Evolutionary conservation across 1,284 basidiomycete species (phyloP), one percentile per base, ranked within the genome.

Genomic region (Puccinia triticina): DNA sequence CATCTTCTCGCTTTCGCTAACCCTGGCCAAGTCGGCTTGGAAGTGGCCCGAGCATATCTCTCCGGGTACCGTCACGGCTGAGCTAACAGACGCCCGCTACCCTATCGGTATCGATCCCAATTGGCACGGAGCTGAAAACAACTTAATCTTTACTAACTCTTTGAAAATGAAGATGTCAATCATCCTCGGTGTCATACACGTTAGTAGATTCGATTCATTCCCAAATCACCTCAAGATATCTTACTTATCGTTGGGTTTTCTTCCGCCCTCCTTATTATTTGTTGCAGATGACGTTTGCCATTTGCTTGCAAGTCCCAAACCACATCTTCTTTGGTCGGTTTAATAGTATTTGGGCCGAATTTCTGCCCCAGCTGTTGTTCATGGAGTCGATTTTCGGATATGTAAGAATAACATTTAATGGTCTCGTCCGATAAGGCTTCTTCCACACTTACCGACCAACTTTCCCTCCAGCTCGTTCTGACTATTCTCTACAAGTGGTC

Each of bases 111-210:
- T 99, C 84, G 97, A 99, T 87, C 95, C 96, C 67, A 92, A 89
- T 80, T 99, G 97, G 97, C 95, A 98, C 87, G 95, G 92, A 50
- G 90, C 96, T 12, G 94, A 95, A 85, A 99, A 99, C 87, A 90
- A 90, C 0, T 90, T 99, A 83, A 92, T 98, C 81, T 99, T 99
- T 88, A 94, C 93, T 84, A 99, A 99, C 88, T 98, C 96, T 81
- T 96, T 97, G 90, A 99, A 99, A 92, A 99, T 99, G 97, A 99
- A 99, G 90, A 96, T 99, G 95, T 94, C 95, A 23, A 93, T 99
- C 86, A 92, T 99, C 79, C 89, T 99, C 83, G 97, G 97, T 88
- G 96, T 99, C 84, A 93, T 94, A 84, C 97, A 99, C 88, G 95
- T 96, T 88, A 84, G 93, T 89, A 37, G 69, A 83, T 83, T n/a